Evolutionary conservation across 106 monocot genomes (phyloP).

Genomic region (Platanthera guangdongensis): DNA sequence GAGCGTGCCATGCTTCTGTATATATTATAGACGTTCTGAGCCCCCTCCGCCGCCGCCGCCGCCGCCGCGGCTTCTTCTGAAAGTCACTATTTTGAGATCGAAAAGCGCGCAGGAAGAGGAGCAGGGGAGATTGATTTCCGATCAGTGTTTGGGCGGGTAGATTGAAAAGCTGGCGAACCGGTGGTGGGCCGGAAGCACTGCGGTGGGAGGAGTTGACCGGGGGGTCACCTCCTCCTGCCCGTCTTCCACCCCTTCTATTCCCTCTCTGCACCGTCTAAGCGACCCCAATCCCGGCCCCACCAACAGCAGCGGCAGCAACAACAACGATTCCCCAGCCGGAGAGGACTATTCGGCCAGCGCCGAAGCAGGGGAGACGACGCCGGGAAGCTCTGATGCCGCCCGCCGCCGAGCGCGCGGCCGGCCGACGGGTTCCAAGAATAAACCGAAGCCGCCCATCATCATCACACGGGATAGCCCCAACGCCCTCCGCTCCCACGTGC

Average conservation of each 20-base stretch:
- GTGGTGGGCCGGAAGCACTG: conserved; percentile 42
- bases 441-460: conserved; percentile 29
- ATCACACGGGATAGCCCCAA: conserved; percentile 26
- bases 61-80: too few species aligned
- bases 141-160: too few species aligned
- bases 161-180: conserved; percentile 33
- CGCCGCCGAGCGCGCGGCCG: conserved; percentile 23
- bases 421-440: conserved; percentile 31
- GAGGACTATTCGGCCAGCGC: not conserved
- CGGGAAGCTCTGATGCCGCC: not conserved
- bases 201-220: conserved; percentile 19
- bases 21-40: not conserved
- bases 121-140: too few species aligned
- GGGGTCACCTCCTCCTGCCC: conserved; percentile 13
- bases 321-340: not conserved
- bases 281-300: conserved; percentile 10
- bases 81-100: too few species aligned
- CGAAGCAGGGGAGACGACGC: not conserved
- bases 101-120: too few species aligned
- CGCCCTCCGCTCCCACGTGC: conserved; percentile 25
- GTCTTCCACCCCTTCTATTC: conserved; percentile 1
- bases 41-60: not conserved
- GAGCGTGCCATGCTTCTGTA: not conserved
- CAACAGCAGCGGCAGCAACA: conserved; percentile 24
- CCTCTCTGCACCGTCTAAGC: conserved; percentile 5